A percentile compares a stretch with the other conserved stretches of the same genome.
These are phyloP conservation scores for Cutaneotrichosporon daszewskae DNA, from an alignment of 1,284 basidiomycete species.

Conservation along the genomic window DNA sequence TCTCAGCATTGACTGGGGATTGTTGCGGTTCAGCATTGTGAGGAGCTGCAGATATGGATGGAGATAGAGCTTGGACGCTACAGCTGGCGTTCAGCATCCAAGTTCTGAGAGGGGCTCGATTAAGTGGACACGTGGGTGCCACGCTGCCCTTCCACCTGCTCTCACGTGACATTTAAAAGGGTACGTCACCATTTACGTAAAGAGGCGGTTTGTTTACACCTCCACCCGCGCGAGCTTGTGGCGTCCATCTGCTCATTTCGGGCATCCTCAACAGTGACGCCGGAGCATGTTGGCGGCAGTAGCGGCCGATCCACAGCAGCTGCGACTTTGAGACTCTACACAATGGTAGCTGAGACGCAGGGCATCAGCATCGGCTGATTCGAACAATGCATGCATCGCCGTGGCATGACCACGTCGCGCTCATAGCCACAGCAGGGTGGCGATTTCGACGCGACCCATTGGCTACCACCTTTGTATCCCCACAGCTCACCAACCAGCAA, in stretches of 20 bases:
- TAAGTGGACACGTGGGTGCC: neutral
- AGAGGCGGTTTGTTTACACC: constrained; percentile 1
- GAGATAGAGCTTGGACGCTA: neutral
- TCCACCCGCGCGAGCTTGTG: neutral
- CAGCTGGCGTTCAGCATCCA: neutral
- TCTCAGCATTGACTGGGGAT: constrained; percentile 34
- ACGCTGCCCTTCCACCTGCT: too few species aligned
- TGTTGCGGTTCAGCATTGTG: constrained; percentile 26
- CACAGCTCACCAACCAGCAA: too few species aligned
- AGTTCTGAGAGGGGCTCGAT: neutral
- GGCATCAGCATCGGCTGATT: too few species aligned
- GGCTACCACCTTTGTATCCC: too few species aligned
- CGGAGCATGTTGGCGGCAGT: too few species aligned
- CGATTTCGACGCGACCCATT: too few species aligned
- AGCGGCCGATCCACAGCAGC: neutral
- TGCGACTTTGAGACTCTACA: neutral
- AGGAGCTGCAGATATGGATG: neutral
- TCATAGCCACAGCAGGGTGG: too few species aligned
- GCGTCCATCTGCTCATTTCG: neutral
- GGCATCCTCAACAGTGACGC: too few species aligned
- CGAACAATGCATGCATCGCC: too few species aligned
- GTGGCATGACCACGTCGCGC: too few species aligned
- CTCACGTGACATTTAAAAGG: too few species aligned
- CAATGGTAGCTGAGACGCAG: too few species aligned
- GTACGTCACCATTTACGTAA: neutral